These are phyloP conservation scores for Aspergillus udagawae DNA, from an alignment of 2,329 filamentous ascomycete species.

Conservation along the genomic window DNA sequence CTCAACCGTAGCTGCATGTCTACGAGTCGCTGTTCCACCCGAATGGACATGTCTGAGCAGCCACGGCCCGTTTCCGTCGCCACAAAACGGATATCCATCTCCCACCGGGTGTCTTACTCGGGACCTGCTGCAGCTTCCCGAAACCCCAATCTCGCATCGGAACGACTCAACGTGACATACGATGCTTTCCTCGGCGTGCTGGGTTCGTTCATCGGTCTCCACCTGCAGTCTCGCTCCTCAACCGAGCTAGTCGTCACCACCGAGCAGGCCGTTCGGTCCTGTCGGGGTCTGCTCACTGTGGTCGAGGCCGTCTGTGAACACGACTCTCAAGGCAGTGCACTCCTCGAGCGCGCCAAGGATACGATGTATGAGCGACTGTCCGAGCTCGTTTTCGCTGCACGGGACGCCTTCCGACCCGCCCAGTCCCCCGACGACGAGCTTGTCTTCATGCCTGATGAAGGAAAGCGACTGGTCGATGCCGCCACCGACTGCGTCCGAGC, in stretches of 20 bases:
- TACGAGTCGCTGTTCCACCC: constrained; percentile 24
- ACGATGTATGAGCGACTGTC: constrained; percentile 76
- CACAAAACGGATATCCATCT: constrained; percentile 49
- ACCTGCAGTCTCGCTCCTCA: constrained; percentile 87
- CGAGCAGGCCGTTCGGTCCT: constrained; percentile 76
- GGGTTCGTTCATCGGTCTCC: constrained; percentile 88
- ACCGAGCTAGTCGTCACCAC: constrained; percentile 78
- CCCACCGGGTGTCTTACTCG: constrained; percentile 75
- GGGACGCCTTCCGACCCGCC: constrained; percentile 68
- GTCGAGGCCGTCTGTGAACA: constrained; percentile 79
- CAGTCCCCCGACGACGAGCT: constrained; percentile 68
- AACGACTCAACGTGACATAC: constrained; percentile 73
- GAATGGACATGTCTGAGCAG: constrained; percentile 24
- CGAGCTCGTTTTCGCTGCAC: constrained; percentile 74
- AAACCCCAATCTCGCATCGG: constrained; percentile 74
- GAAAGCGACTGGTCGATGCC: constrained; percentile 68
- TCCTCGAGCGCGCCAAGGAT: constrained; percentile 65
- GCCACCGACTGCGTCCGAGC: constrained; percentile 85
- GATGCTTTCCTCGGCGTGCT: constrained; percentile 87
- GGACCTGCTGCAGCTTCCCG: constrained; percentile 60
- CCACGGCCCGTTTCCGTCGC: constrained; percentile 32
- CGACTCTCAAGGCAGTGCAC: constrained; percentile 63
- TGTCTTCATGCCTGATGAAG: constrained; percentile 75
- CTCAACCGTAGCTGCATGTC: constrained; percentile 29
- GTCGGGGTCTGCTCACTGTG: constrained; percentile 71